These are phyloP conservation scores for Rhodotorula glutinis DNA, from an alignment of 1,284 basidiomycete genomes.

Conservation along the genomic window DNA sequence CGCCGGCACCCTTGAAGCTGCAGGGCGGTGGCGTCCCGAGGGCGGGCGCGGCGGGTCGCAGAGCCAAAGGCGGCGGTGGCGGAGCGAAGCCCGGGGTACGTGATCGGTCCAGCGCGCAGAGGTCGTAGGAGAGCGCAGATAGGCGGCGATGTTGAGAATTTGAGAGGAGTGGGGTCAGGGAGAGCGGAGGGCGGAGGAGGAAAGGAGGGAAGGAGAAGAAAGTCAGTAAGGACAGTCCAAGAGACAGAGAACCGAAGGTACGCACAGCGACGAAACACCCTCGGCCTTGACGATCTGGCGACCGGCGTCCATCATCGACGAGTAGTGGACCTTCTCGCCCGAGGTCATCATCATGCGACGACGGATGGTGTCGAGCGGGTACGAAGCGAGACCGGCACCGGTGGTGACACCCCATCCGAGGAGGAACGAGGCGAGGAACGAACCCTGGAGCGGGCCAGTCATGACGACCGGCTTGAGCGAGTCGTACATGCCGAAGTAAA, in stretches of 20 bases:
- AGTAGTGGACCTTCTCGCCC: constrained; percentile 69
- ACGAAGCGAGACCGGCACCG: constrained; percentile 91
- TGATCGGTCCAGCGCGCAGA: no score
- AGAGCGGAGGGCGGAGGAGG: background rate
- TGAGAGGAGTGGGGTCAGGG: no score
- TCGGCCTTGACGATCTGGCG: constrained; percentile 76
- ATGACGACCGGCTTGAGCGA: constrained; percentile 87
- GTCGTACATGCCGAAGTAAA: constrained; percentile 68
- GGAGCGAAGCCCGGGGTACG: no score
- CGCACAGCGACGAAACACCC: constrained; percentile 69
- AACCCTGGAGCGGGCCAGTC: constrained; percentile 79
- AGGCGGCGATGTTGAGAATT: no score
- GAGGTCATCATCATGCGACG: constrained; percentile 67
- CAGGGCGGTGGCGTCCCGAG: no score
- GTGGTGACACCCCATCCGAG: constrained; percentile 71
- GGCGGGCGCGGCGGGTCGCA: no score
- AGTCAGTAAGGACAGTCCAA: constrained; percentile 52
- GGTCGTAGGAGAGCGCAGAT: no score
- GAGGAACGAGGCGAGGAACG: constrained; percentile 84
- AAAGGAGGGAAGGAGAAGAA: constrained; percentile 53
- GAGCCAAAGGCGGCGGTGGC: no score
- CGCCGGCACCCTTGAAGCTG: constrained; percentile 66
- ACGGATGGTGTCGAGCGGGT: constrained; percentile 90
- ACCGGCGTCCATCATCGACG: constrained; percentile 55
- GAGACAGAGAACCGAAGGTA: constrained; percentile 54